These are phyloP conservation scores for Aspergillus nanangensis DNA, from an alignment of 495 filamentous ascomycete genomes.

Conservation along the genomic window DNA sequence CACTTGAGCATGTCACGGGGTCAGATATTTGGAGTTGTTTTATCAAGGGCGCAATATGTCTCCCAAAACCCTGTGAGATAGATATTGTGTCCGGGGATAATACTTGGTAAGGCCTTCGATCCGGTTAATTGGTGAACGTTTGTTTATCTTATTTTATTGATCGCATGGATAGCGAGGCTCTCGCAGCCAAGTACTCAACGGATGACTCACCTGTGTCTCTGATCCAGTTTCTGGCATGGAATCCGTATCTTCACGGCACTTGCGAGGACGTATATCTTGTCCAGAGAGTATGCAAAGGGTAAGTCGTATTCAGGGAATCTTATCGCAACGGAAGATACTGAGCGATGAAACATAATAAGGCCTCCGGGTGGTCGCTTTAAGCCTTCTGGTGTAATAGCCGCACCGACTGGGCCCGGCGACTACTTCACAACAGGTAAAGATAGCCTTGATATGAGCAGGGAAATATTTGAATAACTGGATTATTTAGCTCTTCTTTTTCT, in stretches of 20 bases:
- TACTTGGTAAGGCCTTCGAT: constrained; percentile 3
- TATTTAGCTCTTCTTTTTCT: constrained; percentile 1
- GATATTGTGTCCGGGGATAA: background rate
- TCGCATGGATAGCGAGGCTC: background rate
- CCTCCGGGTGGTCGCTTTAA: constrained; percentile 2
- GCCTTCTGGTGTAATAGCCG: background rate
- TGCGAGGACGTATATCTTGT: background rate
- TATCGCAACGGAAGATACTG: background rate
- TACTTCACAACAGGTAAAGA: constrained; percentile 2
- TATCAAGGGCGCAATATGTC: background rate
- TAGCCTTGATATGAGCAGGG: constrained; percentile 2
- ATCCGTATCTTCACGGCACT: background rate
- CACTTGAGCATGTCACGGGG: background rate
- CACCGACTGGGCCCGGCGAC: background rate
- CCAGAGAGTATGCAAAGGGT: constrained; percentile 3
- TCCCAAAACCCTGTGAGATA: constrained; percentile 1
- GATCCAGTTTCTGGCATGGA: constrained; percentile 4
- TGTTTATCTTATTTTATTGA: background rate
- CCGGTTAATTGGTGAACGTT: background rate
- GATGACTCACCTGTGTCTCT: background rate
- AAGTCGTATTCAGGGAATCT: background rate
- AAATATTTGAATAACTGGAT: constrained; percentile 1
- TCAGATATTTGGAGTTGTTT: background rate
- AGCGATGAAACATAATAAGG: background rate
- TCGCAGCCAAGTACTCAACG: constrained; percentile 1